phyloP scores from a whole-genome alignment of 139 green algal genomes.

The Tetratostichococcus sp. region DNA sequence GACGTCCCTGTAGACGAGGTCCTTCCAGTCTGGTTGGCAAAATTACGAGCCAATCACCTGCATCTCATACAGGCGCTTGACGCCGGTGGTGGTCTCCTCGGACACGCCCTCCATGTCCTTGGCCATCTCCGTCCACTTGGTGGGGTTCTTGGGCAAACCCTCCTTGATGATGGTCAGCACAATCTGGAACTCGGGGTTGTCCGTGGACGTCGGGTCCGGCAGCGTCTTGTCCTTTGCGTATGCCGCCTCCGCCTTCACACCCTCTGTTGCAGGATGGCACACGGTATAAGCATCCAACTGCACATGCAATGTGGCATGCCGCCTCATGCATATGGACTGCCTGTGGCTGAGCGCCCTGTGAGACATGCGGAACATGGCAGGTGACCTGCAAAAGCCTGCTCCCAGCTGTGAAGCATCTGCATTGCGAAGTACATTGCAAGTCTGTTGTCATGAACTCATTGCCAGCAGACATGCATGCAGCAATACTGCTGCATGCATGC shows the following conservation, averaged over 20 bases:
- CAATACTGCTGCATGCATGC: not conserved
- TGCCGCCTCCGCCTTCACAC: constrained; percentile 88
- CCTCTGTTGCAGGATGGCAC: constrained; percentile 59
- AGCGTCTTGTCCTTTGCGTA: constrained; percentile 88
- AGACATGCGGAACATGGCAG: too few relatives aligned
- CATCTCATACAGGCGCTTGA: constrained; percentile 99
- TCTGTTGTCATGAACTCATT: too few relatives aligned
- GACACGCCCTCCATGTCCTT: constrained; percentile 82
- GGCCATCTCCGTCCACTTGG: constrained; percentile 80
- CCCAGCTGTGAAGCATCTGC: too few relatives aligned
- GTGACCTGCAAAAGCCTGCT: too few relatives aligned
- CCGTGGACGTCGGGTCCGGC: constrained; percentile 89
- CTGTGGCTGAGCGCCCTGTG: too few relatives aligned
- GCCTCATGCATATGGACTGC: too few relatives aligned
- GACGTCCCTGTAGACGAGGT: too few relatives aligned
- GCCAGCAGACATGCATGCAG: not conserved
- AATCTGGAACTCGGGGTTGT: constrained; percentile 99
- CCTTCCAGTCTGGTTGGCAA: too few relatives aligned
- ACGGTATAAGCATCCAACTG: not conserved
- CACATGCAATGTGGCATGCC: too few relatives aligned
- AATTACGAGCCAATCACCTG: too few relatives aligned
- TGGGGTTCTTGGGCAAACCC: constrained; percentile 55
- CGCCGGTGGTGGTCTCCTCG: constrained; percentile 99
- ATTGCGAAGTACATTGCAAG: too few relatives aligned
- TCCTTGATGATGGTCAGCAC: constrained; percentile 92